Evolutionary conservation across 495 filamentous ascomycete genomes (phyloP), one percentile per base, ranked within the genome.

Genomic region (Cryomyces minteri): DNA sequence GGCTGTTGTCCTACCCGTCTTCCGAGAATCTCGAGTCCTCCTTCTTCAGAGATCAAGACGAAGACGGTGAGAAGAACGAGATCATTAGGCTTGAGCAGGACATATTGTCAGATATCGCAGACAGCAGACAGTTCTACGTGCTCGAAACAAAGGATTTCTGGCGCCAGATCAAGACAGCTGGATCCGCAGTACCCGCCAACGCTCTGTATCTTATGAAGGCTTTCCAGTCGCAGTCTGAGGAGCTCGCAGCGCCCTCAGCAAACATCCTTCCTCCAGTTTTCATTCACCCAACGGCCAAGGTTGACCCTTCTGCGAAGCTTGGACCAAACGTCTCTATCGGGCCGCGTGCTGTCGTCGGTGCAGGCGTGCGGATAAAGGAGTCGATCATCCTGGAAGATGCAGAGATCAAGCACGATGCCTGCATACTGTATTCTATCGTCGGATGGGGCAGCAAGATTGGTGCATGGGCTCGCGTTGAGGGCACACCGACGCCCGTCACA

Each of bases 101-200:
- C 58, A 94, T 99, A 48, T 77, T 99, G 36, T 82, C 86, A 43
- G 88, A 95, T 54, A 76, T 99, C 53, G 88, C 90, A 33, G 90
- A 99, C 66, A 93, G 77, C 74, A 88, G 92, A 61, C 86, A 90
- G 58, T 99, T 99, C 72, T 99, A 84, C 63, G 92, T 96, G 14
- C 81, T 94, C 62, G 90, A 99, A 66, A 96, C 90, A 39, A 93
- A 94, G 67, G 90, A 94, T 58, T 99, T 99, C 67, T 99, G 90
- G 90, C 88, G 90, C 46, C 90, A 99, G 71, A 96, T 99, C 73
- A 99, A 99, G 74, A 94, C 92, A 5, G 90, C 90, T 41, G 92
- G 92, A 37, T 96, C 90, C 18, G 90, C 90, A 42, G 86, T 99
- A 46, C 92, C 90, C 7, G 90, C 90, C 48, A 96, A 99, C 58